Percentiles rank a stretch among this genome's conserved stretches.
phyloP scores from a whole-genome alignment of 768 basidiomycete species.

The Hypholoma sublateritium region DNA sequence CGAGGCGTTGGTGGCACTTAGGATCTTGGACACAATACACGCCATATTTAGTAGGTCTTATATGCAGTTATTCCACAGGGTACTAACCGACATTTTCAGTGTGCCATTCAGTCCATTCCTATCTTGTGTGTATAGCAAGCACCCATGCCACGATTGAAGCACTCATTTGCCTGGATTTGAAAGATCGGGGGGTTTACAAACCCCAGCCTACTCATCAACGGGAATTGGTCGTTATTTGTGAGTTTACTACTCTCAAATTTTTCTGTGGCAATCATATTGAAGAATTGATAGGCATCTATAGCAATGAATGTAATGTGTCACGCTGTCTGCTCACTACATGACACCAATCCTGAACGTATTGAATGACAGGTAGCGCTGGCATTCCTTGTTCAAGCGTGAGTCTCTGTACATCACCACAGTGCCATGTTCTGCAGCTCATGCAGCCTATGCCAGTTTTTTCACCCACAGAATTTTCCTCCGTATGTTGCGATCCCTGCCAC shows the following conservation, averaged over 20 bases:
- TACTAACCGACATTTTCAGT: constrained; percentile 24
- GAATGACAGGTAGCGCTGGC: constrained; percentile 35
- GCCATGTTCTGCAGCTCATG: not conserved
- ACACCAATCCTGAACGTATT: not conserved
- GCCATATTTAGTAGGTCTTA: constrained; percentile 35
- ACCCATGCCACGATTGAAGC: not conserved
- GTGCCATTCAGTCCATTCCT: constrained; percentile 41
- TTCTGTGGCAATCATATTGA: too few species aligned
- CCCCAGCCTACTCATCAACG: constrained; percentile 25
- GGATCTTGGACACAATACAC: constrained; percentile 42
- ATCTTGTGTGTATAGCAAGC: constrained; percentile 32
- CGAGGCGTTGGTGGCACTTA: constrained; percentile 9
- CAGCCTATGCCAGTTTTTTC: constrained; percentile 32
- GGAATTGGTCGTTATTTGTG: constrained; percentile 32
- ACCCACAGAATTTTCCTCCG: constrained; percentile 37
- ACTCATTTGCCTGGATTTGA: not conserved
- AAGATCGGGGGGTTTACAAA: constrained; percentile 41
- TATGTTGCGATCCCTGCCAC: constrained; percentile 20
- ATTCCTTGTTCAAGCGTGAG: constrained; percentile 42
- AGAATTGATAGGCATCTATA: not conserved
- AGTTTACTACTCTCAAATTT: not conserved
- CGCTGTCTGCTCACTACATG: not conserved
- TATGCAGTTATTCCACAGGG: not conserved
- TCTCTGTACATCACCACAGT: not conserved
- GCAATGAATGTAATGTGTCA: not conserved